These are phyloP conservation scores for Fusarium tjaetaba DNA, from an alignment of 2,329 filamentous ascomycete species.

Conservation along the genomic window DNA sequence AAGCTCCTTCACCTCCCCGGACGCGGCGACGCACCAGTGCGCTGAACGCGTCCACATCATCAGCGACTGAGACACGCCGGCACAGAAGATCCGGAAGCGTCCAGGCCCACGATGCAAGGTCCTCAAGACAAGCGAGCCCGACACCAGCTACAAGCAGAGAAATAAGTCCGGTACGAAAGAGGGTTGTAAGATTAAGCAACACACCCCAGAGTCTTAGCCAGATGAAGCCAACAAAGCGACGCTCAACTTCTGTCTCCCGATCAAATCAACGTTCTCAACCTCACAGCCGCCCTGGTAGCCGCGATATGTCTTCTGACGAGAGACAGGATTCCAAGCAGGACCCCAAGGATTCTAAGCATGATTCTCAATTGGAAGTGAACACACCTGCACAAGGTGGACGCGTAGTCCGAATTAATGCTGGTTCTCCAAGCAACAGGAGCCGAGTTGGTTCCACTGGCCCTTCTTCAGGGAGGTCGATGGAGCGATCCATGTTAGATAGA, in stretches of 20 bases:
- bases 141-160: constrained; percentile 54
- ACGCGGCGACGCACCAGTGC: constrained; percentile 62
- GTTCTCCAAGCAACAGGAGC: constrained; percentile 59
- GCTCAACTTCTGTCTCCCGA: constrained; percentile 62
- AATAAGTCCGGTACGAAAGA: constrained; percentile 63
- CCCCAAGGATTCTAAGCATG: constrained; percentile 34
- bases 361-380: constrained; percentile 56
- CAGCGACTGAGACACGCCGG: constrained; percentile 56
- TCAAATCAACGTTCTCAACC: constrained; percentile 46
- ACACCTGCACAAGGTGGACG: constrained; percentile 63
- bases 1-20: constrained; percentile 56
- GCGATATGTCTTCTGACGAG: constrained; percentile 55
- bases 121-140: constrained; percentile 57
- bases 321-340: constrained; percentile 45
- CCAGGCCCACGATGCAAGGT: constrained; percentile 51
- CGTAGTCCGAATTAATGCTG: constrained; percentile 64
- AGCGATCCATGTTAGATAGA: constrained; percentile 48
- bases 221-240: constrained; percentile 54
- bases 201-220: constrained; percentile 57
- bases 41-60: constrained; percentile 56
- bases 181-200: constrained; percentile 67
- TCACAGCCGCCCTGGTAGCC: constrained; percentile 53
- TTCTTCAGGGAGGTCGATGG: constrained; percentile 51
- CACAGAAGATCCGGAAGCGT: constrained; percentile 60
- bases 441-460: constrained; percentile 50